Evolutionary conservation across 2,329 filamentous ascomycete species (phyloP), one percentile per base, ranked within the genome.

Genomic region (Cladobotryum mycophilum): DNA sequence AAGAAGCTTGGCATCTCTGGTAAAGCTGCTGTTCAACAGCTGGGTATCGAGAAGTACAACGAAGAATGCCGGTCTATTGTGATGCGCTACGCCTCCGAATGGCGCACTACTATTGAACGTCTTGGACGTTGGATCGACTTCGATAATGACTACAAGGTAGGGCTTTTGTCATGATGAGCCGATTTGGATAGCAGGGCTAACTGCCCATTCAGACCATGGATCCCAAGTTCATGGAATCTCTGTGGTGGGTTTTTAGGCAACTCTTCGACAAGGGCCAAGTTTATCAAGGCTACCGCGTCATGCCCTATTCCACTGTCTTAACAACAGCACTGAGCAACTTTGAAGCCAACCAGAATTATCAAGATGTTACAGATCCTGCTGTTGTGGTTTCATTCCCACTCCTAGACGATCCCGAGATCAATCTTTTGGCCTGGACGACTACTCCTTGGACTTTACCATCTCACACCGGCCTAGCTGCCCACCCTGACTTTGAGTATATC

Each of bases 201-300:
- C 25, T 4, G 12, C 47, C 47, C 9, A 42, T 41, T 22, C 30
- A 86, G 85, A 96, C 89, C 35, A 96, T 96, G 89, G 86, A 97
- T 67, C 79, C 85, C n/a, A 84, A 76, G 17, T 97, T 95, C 72
- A 97, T 96, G 92, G 92, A 96, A 73, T 86, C 87, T 0, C 83
- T 88, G 57, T 97, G 92, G 92, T 96, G 92, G 91, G 87, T 93
- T 15, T 96, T 96, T 76, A 95, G 93, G 74, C 83, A 92, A 66
- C 78, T 96, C 20, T 95, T 89, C 67, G 88, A 95, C 60, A 95
- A 96, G 71, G 88, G 84, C 51, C 77, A 86, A 55, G 89, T 96
- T 49, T 97, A 96, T 67, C 87, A 89, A 59, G 91, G 89, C 41
- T 88, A 93, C 69, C 84, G 85, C 64, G 89, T 97, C 55, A 93